Conservation (phyloP, 371 early-diverging fungal species). For the Mucor sp. region DNA sequence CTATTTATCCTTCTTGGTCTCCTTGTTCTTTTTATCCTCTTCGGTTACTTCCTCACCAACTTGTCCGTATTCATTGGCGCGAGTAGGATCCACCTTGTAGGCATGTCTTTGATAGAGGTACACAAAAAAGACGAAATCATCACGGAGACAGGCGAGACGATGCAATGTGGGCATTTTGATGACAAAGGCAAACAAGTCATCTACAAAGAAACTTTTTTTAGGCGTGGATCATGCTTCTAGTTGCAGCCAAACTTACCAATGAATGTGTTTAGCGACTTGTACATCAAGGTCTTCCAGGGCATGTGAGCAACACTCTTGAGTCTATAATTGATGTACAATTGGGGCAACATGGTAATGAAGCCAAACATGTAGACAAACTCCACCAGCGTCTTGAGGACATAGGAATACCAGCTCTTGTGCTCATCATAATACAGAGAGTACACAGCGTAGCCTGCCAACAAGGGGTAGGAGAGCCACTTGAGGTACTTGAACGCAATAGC, state of each 20-base stretch:
- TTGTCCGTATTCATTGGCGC: slow-evolving; percentile 94
- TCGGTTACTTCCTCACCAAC: slow-evolving; percentile 53
- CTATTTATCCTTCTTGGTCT: slow-evolving; percentile 41
- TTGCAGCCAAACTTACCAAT: slow-evolving; percentile 46
- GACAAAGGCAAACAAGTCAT: slow-evolving; percentile 94
- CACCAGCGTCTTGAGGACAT: slow-evolving; percentile 83
- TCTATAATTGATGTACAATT: slow-evolving; percentile 92
- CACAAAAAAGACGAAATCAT: slow-evolving; percentile 87
- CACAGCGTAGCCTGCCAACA: slow-evolving; percentile 79
- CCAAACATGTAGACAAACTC: slow-evolving; percentile 87
- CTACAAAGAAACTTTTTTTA: slow-evolving; percentile 28
- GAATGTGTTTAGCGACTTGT: slow-evolving; percentile 93
- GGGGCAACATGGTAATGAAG: slow-evolving; percentile 93
- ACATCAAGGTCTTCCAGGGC: slow-evolving; percentile 94
- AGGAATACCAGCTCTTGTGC: slow-evolving; percentile 94
- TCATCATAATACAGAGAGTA: slow-evolving; percentile 84
- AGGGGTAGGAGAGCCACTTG: slow-evolving; percentile 78
- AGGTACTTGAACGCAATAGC: slow-evolving; percentile 89
- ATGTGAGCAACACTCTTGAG: slow-evolving; percentile 86
- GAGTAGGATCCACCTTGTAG: slow-evolving; percentile 84
- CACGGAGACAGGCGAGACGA: slow-evolving; percentile 88
- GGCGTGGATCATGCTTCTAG: not conserved
- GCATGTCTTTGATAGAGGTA: slow-evolving; percentile 88
- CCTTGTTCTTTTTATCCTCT: slow-evolving; percentile 14
- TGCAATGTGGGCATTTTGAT: slow-evolving; percentile 97